Base-by-base conservation (phyloP, 192 early-diverging fungal species). In the Rhizophagus sp. region DNA sequence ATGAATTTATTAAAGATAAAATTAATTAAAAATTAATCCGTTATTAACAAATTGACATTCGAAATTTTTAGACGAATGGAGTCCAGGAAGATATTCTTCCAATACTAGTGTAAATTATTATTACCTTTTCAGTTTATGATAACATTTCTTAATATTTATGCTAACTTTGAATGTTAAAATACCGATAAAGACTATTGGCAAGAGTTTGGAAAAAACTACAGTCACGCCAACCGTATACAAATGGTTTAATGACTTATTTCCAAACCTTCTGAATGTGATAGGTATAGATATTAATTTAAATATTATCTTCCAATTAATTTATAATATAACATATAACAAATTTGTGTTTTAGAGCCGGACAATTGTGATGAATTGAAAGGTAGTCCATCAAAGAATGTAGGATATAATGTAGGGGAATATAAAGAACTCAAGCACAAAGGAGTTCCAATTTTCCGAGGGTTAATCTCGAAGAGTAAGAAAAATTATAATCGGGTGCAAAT, bases 191-290 rank as follows among this genome's bases (percentile, higher is more conserved):
- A 12, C 15, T 36, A 71, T 41, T n/a, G 8, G 33, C 12, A 57
- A 61, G 27, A 62, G 10, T 5, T 7, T 25, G 25, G 76, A 78
- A 78, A 50, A 69, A 50, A 78, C 76, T 10, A 19, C 65, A 50
- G 76, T 78, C 39, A 78, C 76, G 2, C 76, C 76, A 68, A 68
- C 12, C 15, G 76, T 78, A 3, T 68, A 30, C 61, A 62, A 39
- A 27, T 78, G 76, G 76, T 78, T 78, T 68, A 10, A 49, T 13
- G 63, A 68, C 6, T 3, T 68, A 33, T 78, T 78, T 68, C 76
- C 76, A 9, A 41, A 50, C 4, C 36, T n/a, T 25, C 41, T 76
- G 5, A 10, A 44, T 11, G 13, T 44, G 13, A 24, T 76, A 65
- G 75, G 75, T 76, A 76, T 41, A 41, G 17, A 34, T 62, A 61